These are phyloP conservation scores for Trypanosoma boissoni DNA, from an alignment of 208 protist species.

Conservation along the genomic window DNA sequence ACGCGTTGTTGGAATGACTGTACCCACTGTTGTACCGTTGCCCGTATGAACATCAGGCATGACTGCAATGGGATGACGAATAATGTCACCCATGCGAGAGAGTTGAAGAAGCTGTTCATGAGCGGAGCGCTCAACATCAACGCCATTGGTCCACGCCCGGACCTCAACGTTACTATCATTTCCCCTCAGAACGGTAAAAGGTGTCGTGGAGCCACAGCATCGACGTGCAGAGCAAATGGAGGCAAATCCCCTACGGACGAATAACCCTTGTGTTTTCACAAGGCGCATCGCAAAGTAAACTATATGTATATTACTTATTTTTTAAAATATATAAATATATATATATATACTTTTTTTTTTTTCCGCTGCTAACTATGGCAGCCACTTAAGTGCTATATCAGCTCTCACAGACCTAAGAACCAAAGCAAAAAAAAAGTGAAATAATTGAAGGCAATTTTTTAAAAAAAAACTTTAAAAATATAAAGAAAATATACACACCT, in stretches of 20 bases:
- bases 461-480: slow-evolving; percentile 14
- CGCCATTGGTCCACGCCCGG: slow-evolving; percentile 56
- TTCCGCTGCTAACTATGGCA: not conserved
- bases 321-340: no score
- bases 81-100: slow-evolving; percentile 46
- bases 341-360: no score
- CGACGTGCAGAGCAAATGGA: not conserved
- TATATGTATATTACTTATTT: no score
- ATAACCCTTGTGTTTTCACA: not conserved
- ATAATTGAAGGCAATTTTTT: not conserved
- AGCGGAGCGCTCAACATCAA: slow-evolving; percentile 55
- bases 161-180: slow-evolving; percentile 40
- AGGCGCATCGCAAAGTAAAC: no score
- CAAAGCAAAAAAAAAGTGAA: not conserved
- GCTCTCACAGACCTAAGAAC: not conserved
- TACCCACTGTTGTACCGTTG: slow-evolving; percentile 79
- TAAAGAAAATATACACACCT: no score
- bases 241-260: not conserved
- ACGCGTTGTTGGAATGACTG: slow-evolving; percentile 76
- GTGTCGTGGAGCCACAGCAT: not conserved
- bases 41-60: slow-evolving; percentile 91
- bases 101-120: slow-evolving; percentile 55
- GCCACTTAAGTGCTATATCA: not conserved
- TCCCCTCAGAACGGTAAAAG: slow-evolving; percentile 31
- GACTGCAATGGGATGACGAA: slow-evolving; percentile 70